phyloP scores from a whole-genome alignment of 495 filamentous ascomycete species.

The Daldinia grandis region DNA sequence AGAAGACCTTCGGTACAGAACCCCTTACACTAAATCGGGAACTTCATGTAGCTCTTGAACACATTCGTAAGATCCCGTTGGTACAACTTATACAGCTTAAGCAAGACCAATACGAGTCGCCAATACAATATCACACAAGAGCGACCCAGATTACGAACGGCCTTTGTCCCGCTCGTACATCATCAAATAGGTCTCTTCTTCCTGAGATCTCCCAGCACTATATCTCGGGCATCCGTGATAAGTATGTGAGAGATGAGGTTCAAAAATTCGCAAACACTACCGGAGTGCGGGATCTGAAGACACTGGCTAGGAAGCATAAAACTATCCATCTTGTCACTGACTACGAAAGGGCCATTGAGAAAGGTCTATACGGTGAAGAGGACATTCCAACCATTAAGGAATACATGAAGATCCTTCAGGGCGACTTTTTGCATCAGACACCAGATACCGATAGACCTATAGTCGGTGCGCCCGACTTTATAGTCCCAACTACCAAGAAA shows the following conservation, averaged over 20 bases:
- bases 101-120: constrained; percentile 57
- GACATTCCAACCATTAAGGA: constrained; percentile 44
- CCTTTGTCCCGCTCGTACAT: constrained; percentile 37
- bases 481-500: constrained; percentile 41
- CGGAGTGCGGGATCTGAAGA: constrained; percentile 35
- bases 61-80: constrained; percentile 55
- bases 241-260: constrained; percentile 49
- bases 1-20: constrained; percentile 47
- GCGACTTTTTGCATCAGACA: constrained; percentile 39
- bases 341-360: constrained; percentile 57
- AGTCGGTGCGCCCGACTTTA: constrained; percentile 25
- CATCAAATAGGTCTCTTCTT: constrained; percentile 30
- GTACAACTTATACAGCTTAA: constrained; percentile 57
- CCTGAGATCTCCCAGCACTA: constrained; percentile 51
- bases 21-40: constrained; percentile 57
- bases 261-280: constrained; percentile 43
- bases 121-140: constrained; percentile 53
- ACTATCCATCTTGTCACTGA: constrained; percentile 57
- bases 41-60: constrained; percentile 51
- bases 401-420: constrained; percentile 53
- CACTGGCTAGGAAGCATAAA: constrained; percentile 54
- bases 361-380: constrained; percentile 48
- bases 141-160: constrained; percentile 49
- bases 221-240: constrained; percentile 53
- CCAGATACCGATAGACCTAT: constrained; percentile 3